A percentile compares a stretch with the other conserved stretches of the same genome.
These are phyloP conservation scores for Boechera divaricarpa DNA, from an alignment of 345 rosid genomes.

Conservation along the genomic window DNA sequence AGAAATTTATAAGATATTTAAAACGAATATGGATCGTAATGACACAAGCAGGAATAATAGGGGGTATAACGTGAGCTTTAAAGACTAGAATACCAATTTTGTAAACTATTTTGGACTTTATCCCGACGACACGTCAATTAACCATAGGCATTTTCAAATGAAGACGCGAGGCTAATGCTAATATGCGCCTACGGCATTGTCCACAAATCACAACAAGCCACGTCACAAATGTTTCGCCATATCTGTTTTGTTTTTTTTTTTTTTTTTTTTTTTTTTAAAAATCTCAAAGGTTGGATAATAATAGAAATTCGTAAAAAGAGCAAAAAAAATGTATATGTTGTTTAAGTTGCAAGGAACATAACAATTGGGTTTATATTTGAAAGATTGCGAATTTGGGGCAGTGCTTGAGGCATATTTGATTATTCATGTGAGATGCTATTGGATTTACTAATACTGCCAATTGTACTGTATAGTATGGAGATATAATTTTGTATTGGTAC, in stretches of 20 bases:
- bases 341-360: background rate
- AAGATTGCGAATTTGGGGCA: background rate
- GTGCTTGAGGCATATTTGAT: background rate
- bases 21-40: background rate
- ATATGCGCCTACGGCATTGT: slow-evolving; percentile 36
- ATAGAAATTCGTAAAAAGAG: background rate
- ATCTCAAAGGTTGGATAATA: slow-evolving; percentile 19
- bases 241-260: background rate
- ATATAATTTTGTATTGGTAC: slow-evolving; percentile 12
- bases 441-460: slow-evolving; percentile 18
- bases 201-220: slow-evolving; percentile 13
- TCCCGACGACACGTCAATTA: slow-evolving; percentile 36
- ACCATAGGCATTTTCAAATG: slow-evolving; percentile 36
- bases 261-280: background rate
- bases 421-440: background rate
- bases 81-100: background rate
- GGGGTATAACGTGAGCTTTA: slow-evolving; percentile 8
- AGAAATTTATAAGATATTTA: background rate
- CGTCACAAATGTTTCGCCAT: background rate
- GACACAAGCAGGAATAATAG: background rate
- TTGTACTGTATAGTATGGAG: background rate
- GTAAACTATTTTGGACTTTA: slow-evolving; percentile 34
- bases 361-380: background rate
- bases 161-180: slow-evolving; percentile 36
- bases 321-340: slow-evolving; percentile 1